Evolutionary conservation across 768 basidiomycete species (phyloP), one percentile per base, ranked within the genome.

Genomic region (Podaxis rugospora): DNA sequence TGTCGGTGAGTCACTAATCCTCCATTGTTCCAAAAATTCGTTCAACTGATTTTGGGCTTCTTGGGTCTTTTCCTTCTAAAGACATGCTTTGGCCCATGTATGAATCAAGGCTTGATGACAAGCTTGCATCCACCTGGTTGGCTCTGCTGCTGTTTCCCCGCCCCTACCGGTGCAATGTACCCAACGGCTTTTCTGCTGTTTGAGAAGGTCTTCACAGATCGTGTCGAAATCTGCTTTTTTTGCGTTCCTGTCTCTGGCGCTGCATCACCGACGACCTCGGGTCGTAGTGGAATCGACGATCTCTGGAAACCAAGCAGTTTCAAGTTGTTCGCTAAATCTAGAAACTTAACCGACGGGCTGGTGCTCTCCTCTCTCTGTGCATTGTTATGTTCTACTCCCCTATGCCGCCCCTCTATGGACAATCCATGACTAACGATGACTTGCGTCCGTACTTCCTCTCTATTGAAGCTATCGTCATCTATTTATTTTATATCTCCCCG

Each of bases 91-190:
- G 59, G 59, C 51, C 42, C n/a, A n/a, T 57, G 44, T 57, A 40
- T 49, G 55, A 52, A 60, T 27, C 46, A 53, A 44, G 59, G 59
- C 51, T 60, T 25, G 40, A 46, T 53, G 27, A 18, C 50, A 14
- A 37, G 11, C 52, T 25, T 54, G 52, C 32, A 54, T 52, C 50
- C 50, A 39, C 58, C 7, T 2, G 23, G 51, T 21, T 44, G 59
- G 51, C n/a, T 49, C 18, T 60, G 59, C 51, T 60, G 51, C 53
- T 60, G 59, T 60, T 25, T 53, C 27, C 28, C 59, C 16, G 59
- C 51, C 58, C 40, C 13, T 5, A 5, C 21, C 18, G 2, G 44
- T 46, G 14, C 47, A 10, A 54, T 14, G 1, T 23, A 49, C 13
- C 47, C 47, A 49, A 27, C 23, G 25, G 42, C 47, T 11, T 11